Evolutionary conservation across 2,329 filamentous ascomycete species (phyloP), one percentile per base, ranked within the genome.

Genomic region (Monosporascus sp.): DNA sequence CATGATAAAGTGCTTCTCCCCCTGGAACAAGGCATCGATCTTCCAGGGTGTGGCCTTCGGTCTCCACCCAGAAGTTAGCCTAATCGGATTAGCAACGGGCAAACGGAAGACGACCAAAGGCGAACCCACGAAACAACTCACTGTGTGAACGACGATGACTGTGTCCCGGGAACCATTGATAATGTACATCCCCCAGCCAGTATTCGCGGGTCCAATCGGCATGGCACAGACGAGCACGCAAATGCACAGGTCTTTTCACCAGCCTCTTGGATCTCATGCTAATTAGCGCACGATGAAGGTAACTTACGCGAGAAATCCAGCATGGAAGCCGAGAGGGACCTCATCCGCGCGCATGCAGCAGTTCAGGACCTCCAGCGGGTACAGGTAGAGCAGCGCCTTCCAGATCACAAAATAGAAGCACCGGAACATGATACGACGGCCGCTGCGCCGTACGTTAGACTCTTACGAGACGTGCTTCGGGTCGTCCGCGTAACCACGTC

Each of bases 321-420:
- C 19, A 56, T 53, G 16, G 71, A 62, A 2, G 59, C 50, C 8
- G 71, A 73, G 43, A 73, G 62, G 1, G 70, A 78, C 60, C 1
- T 76, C 77, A 48, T 76, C 75, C 1, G 76, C 76, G 31, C 77
- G 72, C 45, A 79, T 76, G 1, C 73, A 72, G 57, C 77, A 79
- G 59, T 76, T 73, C 62, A 79, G 69, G 7, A 79, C 68, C 61
- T 80, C 77, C 0, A 77, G 70, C 1, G 77, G 75, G 54, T 80
- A 80, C 1, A 79, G 64, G 49, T 71, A 73, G 1, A 75, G 65
- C 26, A 81, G 59, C 3, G 77, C 77, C 7, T 76, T 80, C 74
- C 74, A 78, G 1, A 71, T 76, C n/a, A 81, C 65, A 1, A 71
- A 73, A 59, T 80, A 82, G 51, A 73, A 74, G 0, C 75, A 77